phyloP scores from a whole-genome alignment of 2,329 filamentous ascomycete species.

The Hymenoscyphus fraxineus region DNA sequence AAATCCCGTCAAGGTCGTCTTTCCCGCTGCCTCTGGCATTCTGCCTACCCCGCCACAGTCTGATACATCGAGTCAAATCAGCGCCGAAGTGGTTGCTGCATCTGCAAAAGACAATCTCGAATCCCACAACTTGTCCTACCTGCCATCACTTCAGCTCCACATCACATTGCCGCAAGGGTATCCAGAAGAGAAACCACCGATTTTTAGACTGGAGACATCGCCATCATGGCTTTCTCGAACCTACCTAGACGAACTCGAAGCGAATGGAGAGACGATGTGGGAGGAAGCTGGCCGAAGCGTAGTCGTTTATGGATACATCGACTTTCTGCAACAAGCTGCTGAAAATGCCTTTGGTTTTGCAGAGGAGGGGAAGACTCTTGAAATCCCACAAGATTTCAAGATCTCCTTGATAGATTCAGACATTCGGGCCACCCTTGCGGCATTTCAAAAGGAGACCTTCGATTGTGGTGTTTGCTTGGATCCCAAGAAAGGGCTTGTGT shows the following conservation, averaged over 20 bases:
- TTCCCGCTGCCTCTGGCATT: constrained; percentile 45
- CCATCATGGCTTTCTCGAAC: constrained; percentile 54
- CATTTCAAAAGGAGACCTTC: constrained; percentile 81
- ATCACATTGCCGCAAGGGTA: constrained; percentile 57
- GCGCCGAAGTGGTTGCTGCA: constrained; percentile 12
- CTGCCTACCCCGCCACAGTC: constrained; percentile 30
- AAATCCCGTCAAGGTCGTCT: constrained; percentile 53
- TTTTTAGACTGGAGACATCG: constrained; percentile 47
- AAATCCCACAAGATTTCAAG: constrained; percentile 56
- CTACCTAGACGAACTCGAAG: constrained; percentile 48
- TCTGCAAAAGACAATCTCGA: constrained; percentile 21
- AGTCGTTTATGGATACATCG: constrained; percentile 60
- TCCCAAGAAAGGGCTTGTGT: constrained; percentile 80
- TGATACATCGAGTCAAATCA: constrained; percentile 20
- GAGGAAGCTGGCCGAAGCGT: constrained; percentile 57
- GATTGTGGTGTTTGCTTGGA: constrained; percentile 87
- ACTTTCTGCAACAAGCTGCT: constrained; percentile 56
- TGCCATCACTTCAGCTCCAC: constrained; percentile 53
- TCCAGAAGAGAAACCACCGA: constrained; percentile 50
- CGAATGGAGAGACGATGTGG: constrained; percentile 53
- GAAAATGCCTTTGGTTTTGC: constrained; percentile 59
- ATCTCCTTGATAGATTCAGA: constrained; percentile 76
- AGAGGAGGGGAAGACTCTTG: constrained; percentile 44
- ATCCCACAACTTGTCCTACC: constrained; percentile 39
- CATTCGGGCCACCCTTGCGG: constrained; percentile 65